phyloP scores from a whole-genome alignment of 371 early-diverging fungal species.

The Gilbertella persicaria region DNA sequence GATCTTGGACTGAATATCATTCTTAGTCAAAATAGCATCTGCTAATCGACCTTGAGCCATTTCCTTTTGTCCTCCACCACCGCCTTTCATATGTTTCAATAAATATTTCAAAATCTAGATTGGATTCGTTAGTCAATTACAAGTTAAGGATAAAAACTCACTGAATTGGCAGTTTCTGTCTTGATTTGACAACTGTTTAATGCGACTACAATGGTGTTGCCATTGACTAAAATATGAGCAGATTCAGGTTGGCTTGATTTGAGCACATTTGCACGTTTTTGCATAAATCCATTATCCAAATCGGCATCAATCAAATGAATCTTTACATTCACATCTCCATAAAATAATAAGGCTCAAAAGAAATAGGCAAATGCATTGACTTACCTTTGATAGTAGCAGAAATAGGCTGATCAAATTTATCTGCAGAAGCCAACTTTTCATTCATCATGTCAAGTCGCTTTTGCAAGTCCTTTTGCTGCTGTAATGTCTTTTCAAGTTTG shows the following conservation, averaged over 20 bases:
- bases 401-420: conserved; percentile 24
- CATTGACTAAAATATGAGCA: conserved; percentile 57
- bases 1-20: conserved; percentile 30
- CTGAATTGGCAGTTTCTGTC: conserved; percentile 54
- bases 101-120: conserved; percentile 41
- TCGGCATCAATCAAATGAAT: conserved; percentile 56
- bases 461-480: conserved; percentile 42
- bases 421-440: conserved; percentile 46
- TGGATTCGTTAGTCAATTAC: background rate
- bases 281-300: conserved; percentile 52
- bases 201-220: conserved; percentile 50
- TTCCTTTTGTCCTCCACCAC: conserved; percentile 52
- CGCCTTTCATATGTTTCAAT: conserved; percentile 45
- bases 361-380: background rate
- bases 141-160: conserved; percentile 10
- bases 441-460: conserved; percentile 37
- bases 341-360: background rate
- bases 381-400: conserved; percentile 24
- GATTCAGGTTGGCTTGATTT: conserved; percentile 40
- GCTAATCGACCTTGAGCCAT: conserved; percentile 47
- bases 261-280: conserved; percentile 55
- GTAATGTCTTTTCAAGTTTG: conserved; percentile 42
- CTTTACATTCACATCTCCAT: conserved; percentile 38
- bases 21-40: conserved; percentile 16
- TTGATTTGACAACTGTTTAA: conserved; percentile 41